These are phyloP conservation scores for Phellinidium pouzarii DNA, from an alignment of 1,284 basidiomycete genomes.

Conservation along the genomic window DNA sequence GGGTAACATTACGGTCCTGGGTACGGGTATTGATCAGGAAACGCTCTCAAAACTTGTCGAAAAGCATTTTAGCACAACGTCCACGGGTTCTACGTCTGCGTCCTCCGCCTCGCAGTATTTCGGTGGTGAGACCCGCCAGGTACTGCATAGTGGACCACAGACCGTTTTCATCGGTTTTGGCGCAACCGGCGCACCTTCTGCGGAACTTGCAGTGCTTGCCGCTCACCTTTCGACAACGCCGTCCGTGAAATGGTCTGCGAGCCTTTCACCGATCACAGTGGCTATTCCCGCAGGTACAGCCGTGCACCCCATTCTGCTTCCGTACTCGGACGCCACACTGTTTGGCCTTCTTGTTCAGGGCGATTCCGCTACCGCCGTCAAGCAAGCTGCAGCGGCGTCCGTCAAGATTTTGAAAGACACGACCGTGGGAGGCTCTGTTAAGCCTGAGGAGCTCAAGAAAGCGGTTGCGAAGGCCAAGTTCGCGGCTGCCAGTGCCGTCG, in stretches of 20 bases:
- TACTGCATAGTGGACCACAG: conserved; percentile 54
- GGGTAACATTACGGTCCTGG: conserved; percentile 79
- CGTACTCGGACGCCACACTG: conserved; percentile 86
- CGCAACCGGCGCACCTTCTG: conserved; percentile 48
- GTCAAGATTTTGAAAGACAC: conserved; percentile 63
- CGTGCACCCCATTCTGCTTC: conserved; percentile 69
- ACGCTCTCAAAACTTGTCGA: conserved; percentile 68
- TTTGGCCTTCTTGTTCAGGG: conserved; percentile 77
- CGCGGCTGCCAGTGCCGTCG: conserved; percentile 60
- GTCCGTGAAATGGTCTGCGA: conserved; percentile 81
- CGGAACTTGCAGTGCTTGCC: conserved; percentile 72
- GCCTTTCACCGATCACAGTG: conserved; percentile 61
- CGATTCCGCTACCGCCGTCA: conserved; percentile 49
- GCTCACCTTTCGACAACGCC: conserved; percentile 68
- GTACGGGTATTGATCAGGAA: conserved; percentile 75
- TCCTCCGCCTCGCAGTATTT: conserved; percentile 56
- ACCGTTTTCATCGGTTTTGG: conserved; percentile 84
- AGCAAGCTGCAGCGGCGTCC: conserved; percentile 57
- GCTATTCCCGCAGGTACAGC: conserved; percentile 45
- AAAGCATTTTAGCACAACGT: conserved; percentile 51
- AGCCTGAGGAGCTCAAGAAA: conserved; percentile 67
- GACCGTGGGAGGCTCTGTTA: conserved; percentile 39
- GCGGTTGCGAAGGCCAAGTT: conserved; percentile 88
- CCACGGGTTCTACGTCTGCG: conserved; percentile 35
- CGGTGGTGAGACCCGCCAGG: conserved; percentile 78